phyloP scores from a whole-genome alignment of 176 grass and related monocot genomes.

The Cocos nucifera region DNA sequence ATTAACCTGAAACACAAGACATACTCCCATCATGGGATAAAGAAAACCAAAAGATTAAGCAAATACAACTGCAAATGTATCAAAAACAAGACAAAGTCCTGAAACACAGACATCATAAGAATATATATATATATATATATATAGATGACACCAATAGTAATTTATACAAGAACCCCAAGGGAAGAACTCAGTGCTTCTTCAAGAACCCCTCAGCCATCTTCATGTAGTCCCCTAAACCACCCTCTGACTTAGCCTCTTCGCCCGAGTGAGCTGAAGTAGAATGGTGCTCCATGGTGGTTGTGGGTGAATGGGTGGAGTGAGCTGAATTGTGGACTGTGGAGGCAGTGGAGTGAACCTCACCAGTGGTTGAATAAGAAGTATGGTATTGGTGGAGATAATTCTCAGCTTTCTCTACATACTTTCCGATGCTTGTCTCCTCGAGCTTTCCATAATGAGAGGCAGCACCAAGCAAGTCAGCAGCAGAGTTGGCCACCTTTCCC shows the following conservation, averaged over 20 bases:
- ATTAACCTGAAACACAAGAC: too few relatives aligned
- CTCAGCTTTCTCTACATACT: constrained; percentile 28
- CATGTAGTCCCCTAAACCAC: constrained; percentile 50
- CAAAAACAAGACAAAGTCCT: too few relatives aligned
- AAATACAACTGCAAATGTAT: too few relatives aligned
- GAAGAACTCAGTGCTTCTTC: constrained; percentile 55
- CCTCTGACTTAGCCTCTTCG: constrained; percentile 30
- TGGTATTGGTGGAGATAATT: constrained; percentile 25
- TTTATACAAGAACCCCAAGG: background rate
- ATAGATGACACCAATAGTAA: too few relatives aligned
- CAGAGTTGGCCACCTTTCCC: constrained; percentile 13
- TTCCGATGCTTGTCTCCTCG: constrained; percentile 11
- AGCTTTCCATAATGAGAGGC: constrained; percentile 31
- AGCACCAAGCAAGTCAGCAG: constrained; percentile 22
- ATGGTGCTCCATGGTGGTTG: background rate
- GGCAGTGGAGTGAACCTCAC: too few relatives aligned
- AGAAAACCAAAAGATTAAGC: too few relatives aligned
- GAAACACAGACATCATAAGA: too few relatives aligned
- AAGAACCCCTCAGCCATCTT: constrained; percentile 79
- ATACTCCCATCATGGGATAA: too few relatives aligned
- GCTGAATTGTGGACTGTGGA: constrained; percentile 19
- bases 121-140: too few relatives aligned
- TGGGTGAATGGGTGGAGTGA: constrained; percentile 20
- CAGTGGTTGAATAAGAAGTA: background rate
- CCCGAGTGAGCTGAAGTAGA: background rate